Conservation (phyloP, 139 green algal genomes). For the Parachlorella kessleri region DNA sequence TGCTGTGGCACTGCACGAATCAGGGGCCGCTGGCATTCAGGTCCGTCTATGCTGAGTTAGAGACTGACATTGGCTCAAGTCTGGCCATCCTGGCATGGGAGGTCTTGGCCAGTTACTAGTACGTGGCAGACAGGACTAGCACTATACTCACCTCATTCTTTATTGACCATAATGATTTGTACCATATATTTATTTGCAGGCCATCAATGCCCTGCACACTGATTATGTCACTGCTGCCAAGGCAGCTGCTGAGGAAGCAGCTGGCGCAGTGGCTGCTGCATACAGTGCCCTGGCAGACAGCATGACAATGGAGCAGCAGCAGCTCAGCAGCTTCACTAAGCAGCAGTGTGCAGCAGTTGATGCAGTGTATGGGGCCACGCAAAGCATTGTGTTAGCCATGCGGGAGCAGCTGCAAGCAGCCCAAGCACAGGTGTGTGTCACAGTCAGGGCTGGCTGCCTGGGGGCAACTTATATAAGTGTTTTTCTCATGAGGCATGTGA, state of each 20-base stretch:
- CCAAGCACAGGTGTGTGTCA: background rate
- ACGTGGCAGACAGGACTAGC: no score
- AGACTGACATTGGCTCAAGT: no score
- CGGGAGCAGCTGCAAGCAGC: conserved; percentile 16
- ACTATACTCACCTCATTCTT: no score
- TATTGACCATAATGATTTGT: no score
- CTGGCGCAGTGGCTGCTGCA: conserved; percentile 10
- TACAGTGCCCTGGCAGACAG: conserved; percentile 13
- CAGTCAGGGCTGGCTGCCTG: no score
- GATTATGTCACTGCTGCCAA: background rate
- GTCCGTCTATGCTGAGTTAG: no score
- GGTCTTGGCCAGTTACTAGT: no score
- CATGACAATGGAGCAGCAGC: conserved; percentile 25
- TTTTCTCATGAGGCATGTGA: no score
- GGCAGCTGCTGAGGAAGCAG: conserved; percentile 28
- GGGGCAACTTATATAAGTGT: no score
- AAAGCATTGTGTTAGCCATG: conserved; percentile 3
- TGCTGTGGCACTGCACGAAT: conserved; percentile 25
- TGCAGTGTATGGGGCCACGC: conserved; percentile 13
- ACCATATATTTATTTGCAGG: no score
- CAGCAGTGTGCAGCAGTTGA: conserved; percentile 11
- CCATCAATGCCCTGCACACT: conserved; percentile 28
- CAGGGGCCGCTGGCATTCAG: conserved; percentile 11
- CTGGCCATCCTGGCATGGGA: no score
- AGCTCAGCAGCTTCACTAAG: conserved; percentile 17